These are phyloP conservation scores for Stromatinia cepivora DNA, from an alignment of 2,329 filamentous ascomycete genomes.

Conservation along the genomic window DNA sequence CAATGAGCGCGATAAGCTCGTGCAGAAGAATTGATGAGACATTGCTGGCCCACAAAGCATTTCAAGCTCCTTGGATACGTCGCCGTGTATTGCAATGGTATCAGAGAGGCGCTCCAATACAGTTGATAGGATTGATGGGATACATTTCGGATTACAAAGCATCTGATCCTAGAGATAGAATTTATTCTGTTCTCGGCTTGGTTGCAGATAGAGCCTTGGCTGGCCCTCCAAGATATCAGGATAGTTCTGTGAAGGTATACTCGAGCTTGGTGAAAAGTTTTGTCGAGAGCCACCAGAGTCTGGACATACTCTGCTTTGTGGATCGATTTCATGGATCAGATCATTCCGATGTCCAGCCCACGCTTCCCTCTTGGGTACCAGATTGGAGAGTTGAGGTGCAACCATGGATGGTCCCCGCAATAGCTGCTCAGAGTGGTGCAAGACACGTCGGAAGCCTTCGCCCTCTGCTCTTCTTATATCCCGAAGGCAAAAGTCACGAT, in stretches of 20 bases:
- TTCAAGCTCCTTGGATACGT: slow-evolving; percentile 24
- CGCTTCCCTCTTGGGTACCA: slow-evolving; percentile 28
- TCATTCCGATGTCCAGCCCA: neutral
- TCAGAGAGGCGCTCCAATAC: neutral
- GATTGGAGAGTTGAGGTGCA: slow-evolving; percentile 27
- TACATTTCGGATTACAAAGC: slow-evolving; percentile 25
- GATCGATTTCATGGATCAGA: slow-evolving; percentile 1
- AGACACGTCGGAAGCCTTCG: slow-evolving; percentile 25
- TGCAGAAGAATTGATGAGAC: slow-evolving; percentile 24
- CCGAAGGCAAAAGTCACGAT: neutral
- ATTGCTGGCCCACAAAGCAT: slow-evolving; percentile 19
- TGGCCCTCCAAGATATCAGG: slow-evolving; percentile 22
- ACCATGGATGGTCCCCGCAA: slow-evolving; percentile 23
- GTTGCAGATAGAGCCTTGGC: slow-evolving; percentile 16
- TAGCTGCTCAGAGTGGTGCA: slow-evolving; percentile 21
- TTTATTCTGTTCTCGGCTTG: slow-evolving; percentile 29
- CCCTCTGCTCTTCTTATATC: neutral
- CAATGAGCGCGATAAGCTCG: neutral
- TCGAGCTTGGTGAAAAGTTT: slow-evolving; percentile 1
- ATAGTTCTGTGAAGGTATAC: slow-evolving; percentile 18
- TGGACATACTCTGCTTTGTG: slow-evolving; percentile 5
- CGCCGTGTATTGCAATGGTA: slow-evolving; percentile 19
- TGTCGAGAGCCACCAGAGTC: neutral
- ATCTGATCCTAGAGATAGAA: slow-evolving; percentile 27
- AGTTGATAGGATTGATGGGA: slow-evolving; percentile 21